Conservation (phyloP, 2,329 filamentous ascomycete genomes). For the Dactylellina cionopaga region DNA sequence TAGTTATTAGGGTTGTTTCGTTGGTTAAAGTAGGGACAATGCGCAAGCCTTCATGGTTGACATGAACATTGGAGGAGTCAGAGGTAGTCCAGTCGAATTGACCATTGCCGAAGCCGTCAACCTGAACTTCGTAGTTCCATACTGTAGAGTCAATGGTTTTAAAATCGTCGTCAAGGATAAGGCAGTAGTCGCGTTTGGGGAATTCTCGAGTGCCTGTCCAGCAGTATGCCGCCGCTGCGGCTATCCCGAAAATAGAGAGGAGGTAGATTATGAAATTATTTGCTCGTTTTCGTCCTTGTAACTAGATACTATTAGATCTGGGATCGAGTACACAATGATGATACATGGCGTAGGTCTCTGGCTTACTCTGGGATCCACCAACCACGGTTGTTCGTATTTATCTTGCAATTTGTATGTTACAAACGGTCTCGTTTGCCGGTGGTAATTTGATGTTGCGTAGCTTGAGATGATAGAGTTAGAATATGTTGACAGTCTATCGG, state of each 20-base stretch:
- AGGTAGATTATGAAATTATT: constrained; percentile 21
- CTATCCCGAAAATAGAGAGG: background rate
- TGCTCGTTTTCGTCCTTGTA: constrained; percentile 19
- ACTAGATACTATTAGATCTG: background rate
- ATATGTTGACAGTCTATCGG: constrained; percentile 14
- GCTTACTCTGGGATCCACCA: constrained; percentile 31
- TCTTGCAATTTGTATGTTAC: constrained; percentile 33
- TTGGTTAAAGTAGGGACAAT: constrained; percentile 67
- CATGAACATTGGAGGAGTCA: constrained; percentile 64
- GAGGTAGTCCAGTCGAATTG: constrained; percentile 68
- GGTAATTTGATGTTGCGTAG: constrained; percentile 31
- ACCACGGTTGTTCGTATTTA: constrained; percentile 31
- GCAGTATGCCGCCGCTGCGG: constrained; percentile 25
- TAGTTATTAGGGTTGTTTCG: constrained; percentile 38
- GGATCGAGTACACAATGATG: background rate
- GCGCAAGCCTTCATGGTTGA: constrained; percentile 65
- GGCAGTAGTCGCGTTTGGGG: constrained; percentile 61
- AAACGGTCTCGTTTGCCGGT: constrained; percentile 26
- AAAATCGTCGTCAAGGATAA: constrained; percentile 67
- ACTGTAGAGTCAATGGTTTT: constrained; percentile 62
- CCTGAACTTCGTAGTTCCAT: constrained; percentile 66
- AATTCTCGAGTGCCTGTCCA: constrained; percentile 28
- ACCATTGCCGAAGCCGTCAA: constrained; percentile 62
- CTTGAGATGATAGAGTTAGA: constrained; percentile 38
- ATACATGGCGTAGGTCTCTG: too few relatives aligned